phyloP scores from a whole-genome alignment of 768 basidiomycete genomes.

The Mycena crocata region DNA sequence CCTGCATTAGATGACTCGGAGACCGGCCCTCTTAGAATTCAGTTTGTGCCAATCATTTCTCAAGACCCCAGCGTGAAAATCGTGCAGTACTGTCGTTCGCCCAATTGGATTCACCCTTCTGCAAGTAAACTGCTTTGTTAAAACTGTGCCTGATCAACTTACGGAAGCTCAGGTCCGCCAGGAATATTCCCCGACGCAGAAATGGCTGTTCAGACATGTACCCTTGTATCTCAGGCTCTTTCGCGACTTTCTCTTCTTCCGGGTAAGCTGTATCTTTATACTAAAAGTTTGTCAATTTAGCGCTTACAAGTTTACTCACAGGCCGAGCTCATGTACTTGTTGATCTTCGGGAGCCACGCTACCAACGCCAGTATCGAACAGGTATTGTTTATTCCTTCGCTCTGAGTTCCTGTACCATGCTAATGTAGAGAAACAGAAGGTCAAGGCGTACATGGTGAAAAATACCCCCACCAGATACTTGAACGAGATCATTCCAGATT shows the following conservation, averaged over 20 bases:
- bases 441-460: conserved; percentile 12
- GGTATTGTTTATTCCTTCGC: conserved; percentile 26
- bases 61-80: conserved; percentile 53
- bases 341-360: conserved; percentile 10
- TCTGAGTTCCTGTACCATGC: conserved; percentile 38
- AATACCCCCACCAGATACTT: neutral
- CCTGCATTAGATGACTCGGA: too few species aligned
- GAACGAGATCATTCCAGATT: conserved; percentile 35
- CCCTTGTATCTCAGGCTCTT: conserved; percentile 29
- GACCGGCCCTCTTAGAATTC: conserved; percentile 50
- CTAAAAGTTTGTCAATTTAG: neutral
- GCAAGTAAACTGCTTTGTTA: neutral
- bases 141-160: conserved; percentile 3
- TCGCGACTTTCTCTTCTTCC: conserved; percentile 22
- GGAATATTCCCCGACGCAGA: conserved; percentile 24
- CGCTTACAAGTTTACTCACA: neutral
- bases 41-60: conserved; percentile 60
- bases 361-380: neutral
- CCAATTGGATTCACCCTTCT: conserved; percentile 57
- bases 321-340: conserved; percentile 23
- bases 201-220: conserved; percentile 11
- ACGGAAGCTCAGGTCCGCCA: conserved; percentile 15
- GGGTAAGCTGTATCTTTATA: conserved; percentile 17
- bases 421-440: conserved; percentile 5
- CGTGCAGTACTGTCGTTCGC: conserved; percentile 63